Conservation (phyloP, 805 yeast species). For the Alloascoidea africana region DNA sequence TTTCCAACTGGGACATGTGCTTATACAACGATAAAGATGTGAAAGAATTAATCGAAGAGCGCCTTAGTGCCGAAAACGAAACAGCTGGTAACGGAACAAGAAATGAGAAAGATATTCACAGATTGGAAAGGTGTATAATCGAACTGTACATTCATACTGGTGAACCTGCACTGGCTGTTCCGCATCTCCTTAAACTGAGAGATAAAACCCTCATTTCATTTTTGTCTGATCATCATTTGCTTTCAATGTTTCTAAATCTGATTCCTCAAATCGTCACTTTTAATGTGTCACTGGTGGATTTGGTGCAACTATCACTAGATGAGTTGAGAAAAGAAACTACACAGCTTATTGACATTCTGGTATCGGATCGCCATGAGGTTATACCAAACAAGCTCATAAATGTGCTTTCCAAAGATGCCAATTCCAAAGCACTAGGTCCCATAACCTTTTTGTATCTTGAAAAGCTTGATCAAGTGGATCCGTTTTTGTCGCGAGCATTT, state of each 20-base stretch:
- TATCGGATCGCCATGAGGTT: slow-evolving; percentile 52
- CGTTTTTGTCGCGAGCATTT: slow-evolving; percentile 33
- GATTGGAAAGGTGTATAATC: slow-evolving; percentile 28
- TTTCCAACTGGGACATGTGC: slow-evolving; percentile 38
- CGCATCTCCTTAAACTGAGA: slow-evolving; percentile 39
- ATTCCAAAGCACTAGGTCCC: slow-evolving; percentile 16
- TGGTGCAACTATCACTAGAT: slow-evolving; percentile 24
- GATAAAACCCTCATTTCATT: slow-evolving; percentile 43
- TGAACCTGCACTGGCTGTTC: slow-evolving; percentile 48
- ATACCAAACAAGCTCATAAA: slow-evolving; percentile 35
- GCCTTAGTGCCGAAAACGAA: slow-evolving; percentile 17
- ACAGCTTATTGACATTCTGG: slow-evolving; percentile 37
- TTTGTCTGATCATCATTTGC: slow-evolving; percentile 45
- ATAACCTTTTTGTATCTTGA: slow-evolving; percentile 55
- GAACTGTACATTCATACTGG: slow-evolving; percentile 39
- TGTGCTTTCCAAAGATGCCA: slow-evolving; percentile 18
- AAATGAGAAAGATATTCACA: not conserved
- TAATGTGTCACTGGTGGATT: slow-evolving; percentile 22
- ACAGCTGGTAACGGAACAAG: slow-evolving; percentile 1
- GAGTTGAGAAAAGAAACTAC: slow-evolving; percentile 23
- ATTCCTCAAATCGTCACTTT: slow-evolving; percentile 23
- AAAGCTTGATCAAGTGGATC: slow-evolving; percentile 38
- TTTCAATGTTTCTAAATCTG: slow-evolving; percentile 15
- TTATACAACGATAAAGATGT: slow-evolving; percentile 33
- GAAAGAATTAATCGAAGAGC: slow-evolving; percentile 29